Conservation (phyloP, 257 asterid genomes). For the Rubia yunnanensis region DNA sequence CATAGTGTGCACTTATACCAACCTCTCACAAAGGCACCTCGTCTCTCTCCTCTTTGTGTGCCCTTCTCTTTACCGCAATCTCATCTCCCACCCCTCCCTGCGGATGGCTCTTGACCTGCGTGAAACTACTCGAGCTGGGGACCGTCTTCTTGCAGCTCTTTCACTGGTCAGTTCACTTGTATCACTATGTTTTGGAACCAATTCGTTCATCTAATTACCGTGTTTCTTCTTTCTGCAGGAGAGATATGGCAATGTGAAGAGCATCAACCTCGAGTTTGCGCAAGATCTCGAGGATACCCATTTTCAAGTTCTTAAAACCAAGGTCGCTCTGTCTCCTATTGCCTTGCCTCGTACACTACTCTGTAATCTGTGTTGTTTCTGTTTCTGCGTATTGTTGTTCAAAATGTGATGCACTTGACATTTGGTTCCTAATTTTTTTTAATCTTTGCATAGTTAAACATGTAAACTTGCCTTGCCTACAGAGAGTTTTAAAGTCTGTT, state of each 20-base stretch:
- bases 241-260: conserved; percentile 77
- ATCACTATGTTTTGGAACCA: no score
- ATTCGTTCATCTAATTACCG: no score
- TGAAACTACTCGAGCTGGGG: conserved; percentile 72
- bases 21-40: conserved; percentile 63
- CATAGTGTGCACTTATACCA: conserved; percentile 63
- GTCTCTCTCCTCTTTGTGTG: conserved; percentile 56
- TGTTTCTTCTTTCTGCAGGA: conserved; percentile 40
- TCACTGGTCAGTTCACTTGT: conserved; percentile 47
- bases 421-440: neutral
- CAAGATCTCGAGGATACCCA: conserved; percentile 76
- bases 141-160: conserved; percentile 80
- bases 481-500: neutral
- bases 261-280: conserved; percentile 81
- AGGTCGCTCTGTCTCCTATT: conserved; percentile 30
- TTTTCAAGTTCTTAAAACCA: conserved; percentile 51
- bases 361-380: no score
- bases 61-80: conserved; percentile 56
- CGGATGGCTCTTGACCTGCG: conserved; percentile 92
- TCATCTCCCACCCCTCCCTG: conserved; percentile 59
- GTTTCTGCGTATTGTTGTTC: neutral
- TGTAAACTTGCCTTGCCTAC: neutral
- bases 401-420: neutral
- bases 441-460: neutral
- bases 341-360: no score